Percentiles rank a stretch among this genome's conserved stretches.
phyloP scores from a whole-genome alignment of 1,284 basidiomycete species.

The Ganoderma multipileum region DNA sequence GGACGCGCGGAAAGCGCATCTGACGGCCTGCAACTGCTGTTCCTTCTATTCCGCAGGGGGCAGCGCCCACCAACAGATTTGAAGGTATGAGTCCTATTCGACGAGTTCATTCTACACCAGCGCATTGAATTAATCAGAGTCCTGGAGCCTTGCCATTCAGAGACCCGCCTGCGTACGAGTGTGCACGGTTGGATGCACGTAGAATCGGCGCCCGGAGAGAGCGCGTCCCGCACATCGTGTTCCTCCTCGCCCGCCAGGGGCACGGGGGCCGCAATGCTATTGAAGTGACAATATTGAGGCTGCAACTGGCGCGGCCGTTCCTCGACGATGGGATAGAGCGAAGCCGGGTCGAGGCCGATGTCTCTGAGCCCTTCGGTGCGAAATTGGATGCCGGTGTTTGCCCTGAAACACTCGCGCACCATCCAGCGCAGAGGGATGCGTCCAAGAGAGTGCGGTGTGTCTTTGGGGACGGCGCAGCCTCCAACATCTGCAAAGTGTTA shows the following conservation, averaged over 20 bases:
- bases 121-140: no score
- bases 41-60: no score
- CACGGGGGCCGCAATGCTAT: background rate
- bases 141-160: no score
- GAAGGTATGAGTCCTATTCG: no score
- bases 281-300: background rate
- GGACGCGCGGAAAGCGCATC: no score
- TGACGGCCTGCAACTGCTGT: no score
- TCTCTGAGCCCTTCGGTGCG: slow-evolving; percentile 49
- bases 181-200: no score
- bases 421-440: slow-evolving; percentile 72
- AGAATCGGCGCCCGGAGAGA: slow-evolving; percentile 35
- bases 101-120: no score
- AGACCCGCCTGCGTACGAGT: no score
- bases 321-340: slow-evolving; percentile 39
- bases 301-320: slow-evolving; percentile 5
- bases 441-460: slow-evolving; percentile 57
- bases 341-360: slow-evolving; percentile 54
- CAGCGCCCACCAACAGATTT: no score
- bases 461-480: slow-evolving; percentile 60
- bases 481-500: slow-evolving; percentile 50
- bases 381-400: slow-evolving; percentile 46
- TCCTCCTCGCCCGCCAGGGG: slow-evolving; percentile 57
- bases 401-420: slow-evolving; percentile 62
- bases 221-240: slow-evolving; percentile 49